A percentile compares a stretch with the other conserved stretches of the same genome.
phyloP scores from a whole-genome alignment of 1,284 basidiomycete species.

The Rhodotorula mucilaginosa region DNA sequence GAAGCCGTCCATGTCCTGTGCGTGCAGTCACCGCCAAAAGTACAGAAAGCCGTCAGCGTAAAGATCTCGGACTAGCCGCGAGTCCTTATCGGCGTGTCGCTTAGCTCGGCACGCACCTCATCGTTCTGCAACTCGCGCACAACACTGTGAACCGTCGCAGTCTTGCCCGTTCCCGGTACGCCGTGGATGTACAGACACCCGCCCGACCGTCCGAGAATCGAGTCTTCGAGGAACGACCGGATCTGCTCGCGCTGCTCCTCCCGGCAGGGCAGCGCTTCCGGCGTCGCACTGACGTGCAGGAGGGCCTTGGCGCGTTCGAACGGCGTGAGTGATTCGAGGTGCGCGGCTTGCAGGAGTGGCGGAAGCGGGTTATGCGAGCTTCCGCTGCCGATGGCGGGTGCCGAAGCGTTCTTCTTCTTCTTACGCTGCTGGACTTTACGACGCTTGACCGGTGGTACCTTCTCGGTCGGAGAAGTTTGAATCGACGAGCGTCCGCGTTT shows the following conservation, averaged over 20 bases:
- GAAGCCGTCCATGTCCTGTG: conserved; percentile 84
- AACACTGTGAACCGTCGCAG: conserved; percentile 91
- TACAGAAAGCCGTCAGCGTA: not conserved
- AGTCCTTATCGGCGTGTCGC: no score
- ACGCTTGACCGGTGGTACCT: conserved; percentile 5
- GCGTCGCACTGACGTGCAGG: conserved; percentile 88
- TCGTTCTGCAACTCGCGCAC: conserved; percentile 78
- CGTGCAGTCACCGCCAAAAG: no score
- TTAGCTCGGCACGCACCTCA: conserved; percentile 56
- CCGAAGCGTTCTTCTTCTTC: conserved; percentile 6
- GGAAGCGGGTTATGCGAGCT: conserved; percentile 23
- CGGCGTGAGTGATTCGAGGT: conserved; percentile 28
- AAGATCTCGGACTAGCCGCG: no score
- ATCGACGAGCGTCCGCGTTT: conserved; percentile 1
- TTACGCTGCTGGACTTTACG: not conserved
- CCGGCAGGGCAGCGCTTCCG: conserved; percentile 84
- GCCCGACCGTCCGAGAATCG: conserved; percentile 87
- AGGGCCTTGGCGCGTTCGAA: conserved; percentile 51
- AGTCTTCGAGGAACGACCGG: conserved; percentile 72
- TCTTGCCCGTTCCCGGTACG: conserved; percentile 97
- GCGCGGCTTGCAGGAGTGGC: conserved; percentile 21
- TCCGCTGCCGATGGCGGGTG: not conserved
- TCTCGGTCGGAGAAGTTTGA: not conserved
- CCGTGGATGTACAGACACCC: conserved; percentile 97
- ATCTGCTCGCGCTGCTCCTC: conserved; percentile 82